Percentiles rank a stretch among this genome's conserved stretches.
These are phyloP conservation scores for Rhodomyrtus tomentosa DNA, from an alignment of 345 rosid genomes.

Conservation along the genomic window DNA sequence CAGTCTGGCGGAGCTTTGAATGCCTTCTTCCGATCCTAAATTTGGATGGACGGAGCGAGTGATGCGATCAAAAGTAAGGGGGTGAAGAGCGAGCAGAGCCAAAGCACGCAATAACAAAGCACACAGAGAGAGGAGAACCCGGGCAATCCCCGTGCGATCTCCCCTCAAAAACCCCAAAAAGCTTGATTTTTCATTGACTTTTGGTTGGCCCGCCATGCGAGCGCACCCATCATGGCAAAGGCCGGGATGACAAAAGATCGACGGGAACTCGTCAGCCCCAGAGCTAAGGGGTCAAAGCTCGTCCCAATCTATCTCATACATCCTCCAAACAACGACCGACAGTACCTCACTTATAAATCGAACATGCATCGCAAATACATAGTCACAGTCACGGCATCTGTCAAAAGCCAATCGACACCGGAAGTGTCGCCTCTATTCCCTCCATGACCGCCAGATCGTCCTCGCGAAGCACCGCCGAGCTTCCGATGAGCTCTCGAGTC, in stretches of 20 bases:
- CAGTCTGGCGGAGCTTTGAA: neutral
- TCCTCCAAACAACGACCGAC: neutral
- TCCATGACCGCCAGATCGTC: neutral
- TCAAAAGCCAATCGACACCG: neutral
- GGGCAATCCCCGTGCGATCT: constrained; percentile 79
- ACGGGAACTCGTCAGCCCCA: constrained; percentile 2
- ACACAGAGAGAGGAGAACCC: constrained; percentile 53
- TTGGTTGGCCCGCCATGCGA: constrained; percentile 78
- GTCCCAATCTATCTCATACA: neutral
- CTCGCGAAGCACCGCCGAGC: neutral
- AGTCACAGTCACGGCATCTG: neutral
- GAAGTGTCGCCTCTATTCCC: neutral
- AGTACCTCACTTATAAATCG: neutral
- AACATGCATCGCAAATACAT: neutral
- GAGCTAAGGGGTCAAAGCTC: neutral
- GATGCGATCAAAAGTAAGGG: neutral
- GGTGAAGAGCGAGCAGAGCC: neutral
- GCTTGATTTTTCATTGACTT: constrained; percentile 31
- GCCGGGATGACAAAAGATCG: constrained; percentile 59
- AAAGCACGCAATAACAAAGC: neutral
- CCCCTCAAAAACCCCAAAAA: constrained; percentile 42
- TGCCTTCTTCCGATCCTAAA: neutral
- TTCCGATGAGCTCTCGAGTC: neutral
- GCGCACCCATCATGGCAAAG: constrained; percentile 98
- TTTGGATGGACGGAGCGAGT: neutral